Conservation (phyloP, 169 alveolate genomes). For the Eimeria zaria region DNA sequence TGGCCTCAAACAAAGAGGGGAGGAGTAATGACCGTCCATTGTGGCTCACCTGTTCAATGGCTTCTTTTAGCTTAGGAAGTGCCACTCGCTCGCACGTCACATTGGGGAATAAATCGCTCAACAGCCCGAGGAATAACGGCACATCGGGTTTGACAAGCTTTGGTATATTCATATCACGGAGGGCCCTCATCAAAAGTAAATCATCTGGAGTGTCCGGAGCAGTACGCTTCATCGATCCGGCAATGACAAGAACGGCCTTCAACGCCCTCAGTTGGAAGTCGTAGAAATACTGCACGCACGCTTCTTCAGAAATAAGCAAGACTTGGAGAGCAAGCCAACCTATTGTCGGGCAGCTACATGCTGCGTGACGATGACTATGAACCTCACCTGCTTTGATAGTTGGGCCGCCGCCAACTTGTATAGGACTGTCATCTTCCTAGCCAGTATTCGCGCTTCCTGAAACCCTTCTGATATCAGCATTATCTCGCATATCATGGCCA, state of each 20-base stretch:
- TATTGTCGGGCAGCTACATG: too few species aligned
- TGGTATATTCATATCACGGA: conserved; percentile 98
- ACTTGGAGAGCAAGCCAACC: not conserved
- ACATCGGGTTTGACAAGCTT: conserved; percentile 96
- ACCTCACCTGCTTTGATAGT: conserved; percentile 94
- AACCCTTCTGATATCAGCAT: conserved; percentile 99
- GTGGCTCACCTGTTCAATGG: conserved; percentile 70
- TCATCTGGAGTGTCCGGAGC: conserved; percentile 97
- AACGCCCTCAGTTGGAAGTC: conserved; percentile 99
- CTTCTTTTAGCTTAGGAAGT: conserved; percentile 92
- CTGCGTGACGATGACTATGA: not conserved
- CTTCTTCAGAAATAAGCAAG: too few species aligned
- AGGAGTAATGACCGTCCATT: not conserved
- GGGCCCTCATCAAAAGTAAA: conserved; percentile 97
- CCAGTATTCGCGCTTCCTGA: conserved; percentile 95
- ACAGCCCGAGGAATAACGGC: conserved; percentile 96
- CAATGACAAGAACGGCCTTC: conserved; percentile 97
- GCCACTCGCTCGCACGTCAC: conserved; percentile 94
- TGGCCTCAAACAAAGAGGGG: not conserved
- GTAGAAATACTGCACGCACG: too few species aligned
- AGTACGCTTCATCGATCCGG: conserved; percentile 98
- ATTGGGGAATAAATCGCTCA: conserved; percentile 97
- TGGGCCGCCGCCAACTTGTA: conserved; percentile 94
- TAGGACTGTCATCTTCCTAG: conserved; percentile 97
- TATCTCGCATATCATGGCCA: conserved; percentile 97